Evolutionary conservation across 2,329 filamentous ascomycete species (phyloP).

Genomic region (Hansfordia pulvinata): DNA sequence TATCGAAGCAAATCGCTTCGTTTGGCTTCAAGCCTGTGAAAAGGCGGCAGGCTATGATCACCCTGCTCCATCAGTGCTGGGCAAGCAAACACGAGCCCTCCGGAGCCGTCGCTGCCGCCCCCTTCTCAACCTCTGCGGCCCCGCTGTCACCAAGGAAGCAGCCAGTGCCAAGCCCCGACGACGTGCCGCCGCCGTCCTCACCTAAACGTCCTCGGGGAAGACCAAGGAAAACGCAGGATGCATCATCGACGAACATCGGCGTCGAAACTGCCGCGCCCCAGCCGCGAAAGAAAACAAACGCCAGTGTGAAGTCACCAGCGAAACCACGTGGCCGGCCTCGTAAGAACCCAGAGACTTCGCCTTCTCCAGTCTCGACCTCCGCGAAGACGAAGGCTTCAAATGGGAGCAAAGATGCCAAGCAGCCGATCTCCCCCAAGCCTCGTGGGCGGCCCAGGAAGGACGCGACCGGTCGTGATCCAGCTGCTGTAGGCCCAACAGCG

Average conservation of each 20-base stretch:
- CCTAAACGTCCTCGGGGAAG: conserved; percentile 1
- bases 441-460: conserved; percentile 15
- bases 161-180: conserved; percentile 6
- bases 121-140: conserved; percentile 10
- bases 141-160: conserved; percentile 15
- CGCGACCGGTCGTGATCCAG: conserved; percentile 1
- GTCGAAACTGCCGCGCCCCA: conserved; percentile 20
- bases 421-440: conserved; percentile 6
- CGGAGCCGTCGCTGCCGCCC: conserved; percentile 3
- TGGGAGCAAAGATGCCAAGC: conserved; percentile 2
- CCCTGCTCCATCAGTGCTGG: conserved; percentile 59
- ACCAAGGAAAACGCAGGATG: conserved; percentile 7
- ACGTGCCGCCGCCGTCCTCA: background rate
- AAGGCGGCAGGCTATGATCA: conserved; percentile 54
- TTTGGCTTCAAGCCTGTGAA: conserved; percentile 66
- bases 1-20: conserved; percentile 45
- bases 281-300: conserved; percentile 10
- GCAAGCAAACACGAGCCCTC: conserved; percentile 33
- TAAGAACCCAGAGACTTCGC: conserved; percentile 17
- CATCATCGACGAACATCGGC: no score
- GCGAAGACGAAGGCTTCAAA: conserved; percentile 3
- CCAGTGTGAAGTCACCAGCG: conserved; percentile 11
- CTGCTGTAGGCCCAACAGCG: background rate
- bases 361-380: conserved; percentile 5
- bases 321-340: conserved; percentile 27